Conservation (phyloP, 2,329 filamentous ascomycete species). For the Sordariomycetes sp. region DNA sequence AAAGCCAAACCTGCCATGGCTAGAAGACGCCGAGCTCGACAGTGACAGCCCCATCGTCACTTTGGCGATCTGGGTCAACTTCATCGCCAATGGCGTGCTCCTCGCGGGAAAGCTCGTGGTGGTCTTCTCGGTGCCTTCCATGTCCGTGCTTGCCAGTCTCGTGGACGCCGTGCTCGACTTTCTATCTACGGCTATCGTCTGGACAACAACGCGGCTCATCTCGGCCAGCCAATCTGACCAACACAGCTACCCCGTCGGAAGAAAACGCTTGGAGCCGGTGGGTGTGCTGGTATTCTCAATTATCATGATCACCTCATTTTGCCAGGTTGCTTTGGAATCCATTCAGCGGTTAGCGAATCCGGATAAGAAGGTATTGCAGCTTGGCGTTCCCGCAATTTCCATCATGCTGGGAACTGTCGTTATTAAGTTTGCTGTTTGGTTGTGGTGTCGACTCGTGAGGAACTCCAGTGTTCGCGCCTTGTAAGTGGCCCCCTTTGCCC, state of each 20-base stretch:
- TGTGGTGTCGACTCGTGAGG: slow-evolving; percentile 79
- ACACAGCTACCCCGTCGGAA: slow-evolving; percentile 70
- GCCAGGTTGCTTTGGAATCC: slow-evolving; percentile 67
- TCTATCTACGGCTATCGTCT: slow-evolving; percentile 72
- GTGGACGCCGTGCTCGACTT: slow-evolving; percentile 77
- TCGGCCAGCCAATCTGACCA: slow-evolving; percentile 55
- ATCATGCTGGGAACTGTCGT: slow-evolving; percentile 79
- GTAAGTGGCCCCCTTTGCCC: slow-evolving; percentile 24
- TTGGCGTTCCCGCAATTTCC: slow-evolving; percentile 61
- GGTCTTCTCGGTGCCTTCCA: slow-evolving; percentile 67
- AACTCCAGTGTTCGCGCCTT: slow-evolving; percentile 82
- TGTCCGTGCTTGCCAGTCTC: slow-evolving; percentile 71
- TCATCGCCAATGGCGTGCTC: slow-evolving; percentile 67
- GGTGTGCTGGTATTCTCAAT: slow-evolving; percentile 75
- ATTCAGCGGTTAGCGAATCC: slow-evolving; percentile 50
- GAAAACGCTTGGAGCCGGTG: slow-evolving; percentile 64
- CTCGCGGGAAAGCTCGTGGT: slow-evolving; percentile 70
- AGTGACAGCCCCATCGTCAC: slow-evolving; percentile 68
- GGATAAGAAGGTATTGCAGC: slow-evolving; percentile 61
- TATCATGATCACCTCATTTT: slow-evolving; percentile 80
- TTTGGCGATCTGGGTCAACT: slow-evolving; percentile 82
- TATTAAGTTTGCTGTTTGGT: slow-evolving; percentile 74
- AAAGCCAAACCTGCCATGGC: slow-evolving; percentile 55
- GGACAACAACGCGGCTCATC: slow-evolving; percentile 68
- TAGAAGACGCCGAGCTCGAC: slow-evolving; percentile 64